A percentile compares a stretch with the other conserved stretches of the same genome.
Conservation (phyloP, 345 rosid species). For the Salix suchowensis region DNA sequence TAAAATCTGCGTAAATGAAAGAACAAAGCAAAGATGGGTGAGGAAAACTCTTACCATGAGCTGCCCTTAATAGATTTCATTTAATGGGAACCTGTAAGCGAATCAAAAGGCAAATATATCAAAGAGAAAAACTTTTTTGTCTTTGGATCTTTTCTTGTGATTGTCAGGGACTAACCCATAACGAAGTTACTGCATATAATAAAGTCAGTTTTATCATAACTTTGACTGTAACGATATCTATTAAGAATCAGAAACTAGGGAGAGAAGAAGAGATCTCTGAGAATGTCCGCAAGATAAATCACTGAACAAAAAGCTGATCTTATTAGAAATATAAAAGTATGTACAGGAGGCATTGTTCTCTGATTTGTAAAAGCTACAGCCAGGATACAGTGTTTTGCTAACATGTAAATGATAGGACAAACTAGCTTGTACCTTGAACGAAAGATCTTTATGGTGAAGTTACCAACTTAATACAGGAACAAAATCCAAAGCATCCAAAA, state of each 20-base stretch:
- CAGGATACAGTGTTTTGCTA: constrained; percentile 48
- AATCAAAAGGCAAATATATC: constrained; percentile 2
- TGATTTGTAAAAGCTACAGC: constrained; percentile 54
- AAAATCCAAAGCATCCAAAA: constrained; percentile 42
- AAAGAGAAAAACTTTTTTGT: not conserved
- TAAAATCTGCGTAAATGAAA: not conserved
- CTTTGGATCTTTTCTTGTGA: not conserved
- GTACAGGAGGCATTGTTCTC: constrained; percentile 68
- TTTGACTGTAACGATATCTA: constrained; percentile 4
- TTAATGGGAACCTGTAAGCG: constrained; percentile 8
- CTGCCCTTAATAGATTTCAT: not conserved
- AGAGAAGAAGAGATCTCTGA: not conserved
- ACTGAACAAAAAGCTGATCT: constrained; percentile 43
- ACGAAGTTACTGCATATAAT: constrained; percentile 11
- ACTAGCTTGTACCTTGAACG: constrained; percentile 43
- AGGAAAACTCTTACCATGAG: constrained; percentile 5
- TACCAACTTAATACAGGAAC: constrained; percentile 50
- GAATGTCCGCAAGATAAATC: constrained; percentile 10
- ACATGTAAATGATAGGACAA: constrained; percentile 39
- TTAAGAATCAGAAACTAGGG: not conserved
- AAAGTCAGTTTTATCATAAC: constrained; percentile 9
- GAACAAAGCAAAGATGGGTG: not conserved
- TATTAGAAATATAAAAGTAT: constrained; percentile 66
- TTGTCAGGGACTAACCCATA: not conserved
- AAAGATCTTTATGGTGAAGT: constrained; percentile 57